phyloP scores from a whole-genome alignment of 805 yeast genomes.

The Metahyphopichia silvanorum region DNA sequence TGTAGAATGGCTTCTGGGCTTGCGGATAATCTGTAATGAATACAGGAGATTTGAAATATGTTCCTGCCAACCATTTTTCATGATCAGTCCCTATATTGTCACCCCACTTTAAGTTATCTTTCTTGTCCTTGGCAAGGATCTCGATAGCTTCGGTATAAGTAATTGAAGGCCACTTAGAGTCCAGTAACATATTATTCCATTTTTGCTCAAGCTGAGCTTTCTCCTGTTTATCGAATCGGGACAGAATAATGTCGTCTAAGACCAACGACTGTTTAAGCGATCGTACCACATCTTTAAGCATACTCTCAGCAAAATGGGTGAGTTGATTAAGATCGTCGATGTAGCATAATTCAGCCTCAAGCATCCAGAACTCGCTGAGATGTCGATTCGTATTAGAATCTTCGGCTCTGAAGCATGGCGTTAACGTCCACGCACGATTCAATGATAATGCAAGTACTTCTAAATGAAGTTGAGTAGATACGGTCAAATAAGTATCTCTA shows the following conservation, averaged over 20 bases:
- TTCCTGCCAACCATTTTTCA: slow-evolving; percentile 86
- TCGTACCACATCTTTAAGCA: slow-evolving; percentile 53
- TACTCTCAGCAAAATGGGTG: slow-evolving; percentile 62
- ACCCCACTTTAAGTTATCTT: slow-evolving; percentile 53
- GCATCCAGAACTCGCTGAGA: slow-evolving; percentile 95
- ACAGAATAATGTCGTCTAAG: slow-evolving; percentile 24
- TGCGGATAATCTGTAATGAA: slow-evolving; percentile 88
- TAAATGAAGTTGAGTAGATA: slow-evolving; percentile 87
- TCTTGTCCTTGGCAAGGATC: slow-evolving; percentile 36
- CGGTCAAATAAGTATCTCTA: slow-evolving; percentile 70
- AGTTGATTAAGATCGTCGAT: slow-evolving; percentile 55
- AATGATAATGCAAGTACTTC: slow-evolving; percentile 77
- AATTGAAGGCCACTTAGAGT: slow-evolving; percentile 59
- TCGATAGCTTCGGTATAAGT: slow-evolving; percentile 76
- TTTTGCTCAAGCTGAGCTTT: slow-evolving; percentile 39
- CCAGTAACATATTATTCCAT: slow-evolving; percentile 55
- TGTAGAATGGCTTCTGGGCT: slow-evolving; percentile 82
- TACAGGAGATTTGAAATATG: slow-evolving; percentile 65
- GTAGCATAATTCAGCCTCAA: slow-evolving; percentile 86
- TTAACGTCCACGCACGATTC: slow-evolving; percentile 78
- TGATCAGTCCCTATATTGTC: slow-evolving; percentile 76
- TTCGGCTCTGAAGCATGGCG: slow-evolving; percentile 95
- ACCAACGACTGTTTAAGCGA: slow-evolving; percentile 10
- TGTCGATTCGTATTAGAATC: slow-evolving; percentile 88
- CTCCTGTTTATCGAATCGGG: slow-evolving; percentile 38